A percentile compares a stretch with the other conserved stretches of the same genome.
phyloP scores from a whole-genome alignment of 1,284 basidiomycete species.

The Trichosporon sp. region DNA sequence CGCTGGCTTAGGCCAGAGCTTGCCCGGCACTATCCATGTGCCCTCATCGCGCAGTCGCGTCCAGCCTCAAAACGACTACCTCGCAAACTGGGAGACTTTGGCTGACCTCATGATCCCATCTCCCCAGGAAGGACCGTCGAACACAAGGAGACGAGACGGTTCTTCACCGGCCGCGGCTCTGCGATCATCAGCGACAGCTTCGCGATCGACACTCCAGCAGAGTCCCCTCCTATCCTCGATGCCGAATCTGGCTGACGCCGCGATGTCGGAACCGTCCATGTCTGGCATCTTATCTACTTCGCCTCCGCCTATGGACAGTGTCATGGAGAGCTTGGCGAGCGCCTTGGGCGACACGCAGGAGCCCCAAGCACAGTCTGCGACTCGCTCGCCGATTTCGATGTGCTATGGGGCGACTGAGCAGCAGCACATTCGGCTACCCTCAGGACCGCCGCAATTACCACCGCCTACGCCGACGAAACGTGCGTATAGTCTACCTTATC shows the following conservation, averaged over 20 bases:
- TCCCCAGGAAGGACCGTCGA: slow-evolving; percentile 16
- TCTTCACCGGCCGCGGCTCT: neutral
- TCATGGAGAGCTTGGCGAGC: neutral
- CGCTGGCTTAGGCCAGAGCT: slow-evolving; percentile 12
- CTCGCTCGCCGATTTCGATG: neutral
- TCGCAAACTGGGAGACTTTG: slow-evolving; percentile 48
- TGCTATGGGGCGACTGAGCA: neutral
- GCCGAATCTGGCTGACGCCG: slow-evolving; percentile 9
- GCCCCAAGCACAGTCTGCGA: neutral
- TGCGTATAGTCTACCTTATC: neutral
- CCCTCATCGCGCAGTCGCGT: slow-evolving; percentile 13
- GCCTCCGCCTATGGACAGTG: slow-evolving; percentile 20
- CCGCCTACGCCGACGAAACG: neutral
- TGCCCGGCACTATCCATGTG: neutral
- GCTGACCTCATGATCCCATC: slow-evolving; percentile 37
- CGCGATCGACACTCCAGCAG: neutral
- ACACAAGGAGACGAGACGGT: neutral
- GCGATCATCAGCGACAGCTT: neutral
- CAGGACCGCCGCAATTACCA: neutral
- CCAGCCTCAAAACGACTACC: slow-evolving; percentile 28
- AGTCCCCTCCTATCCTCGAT: neutral
- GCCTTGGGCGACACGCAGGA: neutral
- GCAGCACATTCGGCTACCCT: neutral
- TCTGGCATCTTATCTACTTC: slow-evolving; percentile 25
- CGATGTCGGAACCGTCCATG: neutral